These are phyloP conservation scores for Hemisphaericaspora xylanilytica DNA, from an alignment of 1,139 yeast genomes.

Conservation along the genomic window DNA sequence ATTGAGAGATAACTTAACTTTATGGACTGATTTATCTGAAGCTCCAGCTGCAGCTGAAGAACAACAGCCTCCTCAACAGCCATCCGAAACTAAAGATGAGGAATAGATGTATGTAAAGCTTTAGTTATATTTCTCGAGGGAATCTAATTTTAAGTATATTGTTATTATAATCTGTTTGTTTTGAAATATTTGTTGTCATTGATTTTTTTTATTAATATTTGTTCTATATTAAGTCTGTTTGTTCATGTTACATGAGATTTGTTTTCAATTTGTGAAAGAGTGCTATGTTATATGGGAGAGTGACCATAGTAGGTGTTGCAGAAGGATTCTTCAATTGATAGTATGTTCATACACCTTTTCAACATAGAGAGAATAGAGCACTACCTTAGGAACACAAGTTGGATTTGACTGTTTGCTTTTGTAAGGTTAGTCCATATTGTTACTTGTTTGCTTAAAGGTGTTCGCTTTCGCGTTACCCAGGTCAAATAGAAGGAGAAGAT, in stretches of 20 bases:
- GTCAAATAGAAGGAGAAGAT: no score
- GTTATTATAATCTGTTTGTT: slow-evolving; percentile 5
- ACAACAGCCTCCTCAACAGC: slow-evolving; percentile 30
- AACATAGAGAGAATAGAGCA: background rate
- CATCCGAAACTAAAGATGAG: slow-evolving; percentile 36
- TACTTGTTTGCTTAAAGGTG: background rate
- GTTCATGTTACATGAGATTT: slow-evolving; percentile 1
- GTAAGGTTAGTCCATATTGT: no score
- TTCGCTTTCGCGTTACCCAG: no score
- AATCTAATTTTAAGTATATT: slow-evolving; percentile 13
- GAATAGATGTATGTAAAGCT: slow-evolving; percentile 23
- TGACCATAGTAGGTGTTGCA: no score
- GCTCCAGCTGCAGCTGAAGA: slow-evolving; percentile 66
- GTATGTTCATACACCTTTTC: no score
- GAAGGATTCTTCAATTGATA: no score
- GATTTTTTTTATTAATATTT: background rate
- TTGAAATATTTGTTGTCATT: background rate
- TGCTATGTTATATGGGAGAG: background rate
- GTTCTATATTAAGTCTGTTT: background rate
- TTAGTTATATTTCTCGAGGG: slow-evolving; percentile 17
- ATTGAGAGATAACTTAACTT: slow-evolving; percentile 95
- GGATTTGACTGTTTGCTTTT: no score
- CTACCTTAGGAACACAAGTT: background rate
- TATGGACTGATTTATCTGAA: slow-evolving; percentile 98
- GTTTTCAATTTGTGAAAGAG: background rate